These are phyloP conservation scores for Quercus agrifolia DNA, from an alignment of 306 rosid genomes.

Conservation along the genomic window DNA sequence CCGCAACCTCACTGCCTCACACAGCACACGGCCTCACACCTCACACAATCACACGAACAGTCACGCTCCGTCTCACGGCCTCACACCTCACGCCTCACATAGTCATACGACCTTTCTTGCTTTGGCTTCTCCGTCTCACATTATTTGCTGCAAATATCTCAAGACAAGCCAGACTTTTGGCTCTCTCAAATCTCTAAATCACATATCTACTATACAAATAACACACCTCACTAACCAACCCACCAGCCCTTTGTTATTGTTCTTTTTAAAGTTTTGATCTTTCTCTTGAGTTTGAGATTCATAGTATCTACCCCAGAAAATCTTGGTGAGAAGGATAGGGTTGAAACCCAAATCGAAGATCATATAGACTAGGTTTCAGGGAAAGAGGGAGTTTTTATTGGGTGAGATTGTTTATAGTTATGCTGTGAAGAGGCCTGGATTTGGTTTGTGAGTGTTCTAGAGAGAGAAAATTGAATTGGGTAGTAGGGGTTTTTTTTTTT, in stretches of 20 bases:
- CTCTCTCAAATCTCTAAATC: neutral
- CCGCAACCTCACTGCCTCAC: too few relatives aligned
- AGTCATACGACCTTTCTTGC: too few relatives aligned
- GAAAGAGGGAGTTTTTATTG: neutral
- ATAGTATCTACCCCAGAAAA: neutral
- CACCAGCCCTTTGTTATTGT: neutral
- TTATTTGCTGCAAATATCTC: neutral
- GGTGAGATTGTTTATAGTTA: neutral
- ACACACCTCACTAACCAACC: neutral
- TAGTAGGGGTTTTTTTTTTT: neutral
- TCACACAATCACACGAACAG: too few relatives aligned
- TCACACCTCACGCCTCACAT: too few relatives aligned
- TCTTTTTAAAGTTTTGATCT: neutral
- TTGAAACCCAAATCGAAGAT: neutral
- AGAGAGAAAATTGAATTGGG: neutral
- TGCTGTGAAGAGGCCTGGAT: neutral
- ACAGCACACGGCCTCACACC: too few relatives aligned
- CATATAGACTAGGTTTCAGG: neutral
- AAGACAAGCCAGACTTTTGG: constrained; percentile 15
- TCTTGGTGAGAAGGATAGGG: neutral
- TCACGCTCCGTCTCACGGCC: too few relatives aligned
- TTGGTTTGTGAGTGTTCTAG: neutral
- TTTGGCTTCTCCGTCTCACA: too few relatives aligned
- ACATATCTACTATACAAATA: neutral
- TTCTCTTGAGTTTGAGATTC: neutral